Evolutionary conservation across 1,284 basidiomycete species (phyloP).

Genomic region (Pseudozyma sp.): DNA sequence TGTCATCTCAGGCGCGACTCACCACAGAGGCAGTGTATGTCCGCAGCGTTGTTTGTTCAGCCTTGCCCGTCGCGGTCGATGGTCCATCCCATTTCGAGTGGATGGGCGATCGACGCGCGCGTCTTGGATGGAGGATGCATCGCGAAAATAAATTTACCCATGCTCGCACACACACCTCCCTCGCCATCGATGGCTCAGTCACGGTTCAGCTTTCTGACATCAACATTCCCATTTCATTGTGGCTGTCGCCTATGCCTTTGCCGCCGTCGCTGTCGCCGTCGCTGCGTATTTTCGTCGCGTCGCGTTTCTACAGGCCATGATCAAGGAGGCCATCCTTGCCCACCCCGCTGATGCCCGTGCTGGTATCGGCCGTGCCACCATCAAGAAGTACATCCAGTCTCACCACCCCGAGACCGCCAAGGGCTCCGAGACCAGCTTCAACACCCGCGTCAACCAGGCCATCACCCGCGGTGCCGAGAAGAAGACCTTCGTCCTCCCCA

Average conservation of each 20-base stretch:
- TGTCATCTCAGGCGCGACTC: too few species aligned
- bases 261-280: slow-evolving; percentile 10
- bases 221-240: background rate
- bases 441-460: slow-evolving; percentile 82
- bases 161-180: slow-evolving; percentile 7
- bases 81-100: slow-evolving; percentile 19
- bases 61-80: slow-evolving; percentile 12
- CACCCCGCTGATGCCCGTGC: slow-evolving; percentile 81
- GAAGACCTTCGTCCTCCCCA: slow-evolving; percentile 83
- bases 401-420: slow-evolving; percentile 57
- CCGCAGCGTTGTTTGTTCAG: background rate
- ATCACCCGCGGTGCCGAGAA: slow-evolving; percentile 83
- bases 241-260: background rate
- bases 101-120: slow-evolving; percentile 32
- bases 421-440: slow-evolving; percentile 74
- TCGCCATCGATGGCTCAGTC: slow-evolving; percentile 10
- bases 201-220: slow-evolving; percentile 18
- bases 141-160: slow-evolving; percentile 18
- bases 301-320: slow-evolving; percentile 59
- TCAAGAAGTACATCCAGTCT: slow-evolving; percentile 81
- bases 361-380: slow-evolving; percentile 88
- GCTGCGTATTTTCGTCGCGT: slow-evolving; percentile 23
- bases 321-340: slow-evolving; percentile 79
- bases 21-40: slow-evolving; percentile 14
- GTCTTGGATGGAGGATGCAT: slow-evolving; percentile 3